A percentile compares a stretch with the other conserved stretches of the same genome.
phyloP scores from a whole-genome alignment of 78 protist genomes.

The Trichosphaerium sp. region DNA sequence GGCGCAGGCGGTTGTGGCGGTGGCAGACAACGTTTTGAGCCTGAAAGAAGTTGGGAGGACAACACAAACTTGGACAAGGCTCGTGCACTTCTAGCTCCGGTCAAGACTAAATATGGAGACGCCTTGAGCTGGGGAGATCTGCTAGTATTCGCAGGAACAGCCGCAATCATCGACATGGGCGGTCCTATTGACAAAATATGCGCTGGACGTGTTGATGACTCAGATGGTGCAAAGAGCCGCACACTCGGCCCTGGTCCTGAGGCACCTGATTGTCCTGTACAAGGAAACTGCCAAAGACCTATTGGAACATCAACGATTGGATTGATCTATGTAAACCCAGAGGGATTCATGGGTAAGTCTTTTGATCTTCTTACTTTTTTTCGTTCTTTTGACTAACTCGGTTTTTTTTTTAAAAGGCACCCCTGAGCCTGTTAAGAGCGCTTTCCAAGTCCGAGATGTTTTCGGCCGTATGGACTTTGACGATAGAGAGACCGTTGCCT shows the following conservation, averaged over 20 bases:
- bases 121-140: constrained; percentile 56
- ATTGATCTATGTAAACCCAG: constrained; percentile 61
- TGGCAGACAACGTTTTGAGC: constrained; percentile 22
- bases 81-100: constrained; percentile 33
- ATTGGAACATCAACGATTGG: constrained; percentile 26
- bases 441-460: constrained; percentile 10
- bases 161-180: constrained; percentile 33
- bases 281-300: too few species aligned
- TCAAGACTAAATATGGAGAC: constrained; percentile 37
- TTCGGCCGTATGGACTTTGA: too few species aligned
- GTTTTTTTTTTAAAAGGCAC: too few species aligned
- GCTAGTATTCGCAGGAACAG: constrained; percentile 27
- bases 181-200: constrained; percentile 12
- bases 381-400: too few species aligned
- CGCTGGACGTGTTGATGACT: constrained; percentile 24
- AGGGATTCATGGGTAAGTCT: constrained; percentile 12
- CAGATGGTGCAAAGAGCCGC: neutral
- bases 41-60: too few species aligned
- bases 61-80: too few species aligned
- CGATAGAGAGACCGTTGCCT: too few species aligned
- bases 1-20: constrained; percentile 41
- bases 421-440: constrained; percentile 6
- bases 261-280: too few species aligned
- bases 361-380: too few species aligned
- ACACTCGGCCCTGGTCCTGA: constrained; percentile 5